Evolutionary conservation across 805 yeast species (phyloP).

Genomic region (Zygosaccharomyces siamensis): DNA sequence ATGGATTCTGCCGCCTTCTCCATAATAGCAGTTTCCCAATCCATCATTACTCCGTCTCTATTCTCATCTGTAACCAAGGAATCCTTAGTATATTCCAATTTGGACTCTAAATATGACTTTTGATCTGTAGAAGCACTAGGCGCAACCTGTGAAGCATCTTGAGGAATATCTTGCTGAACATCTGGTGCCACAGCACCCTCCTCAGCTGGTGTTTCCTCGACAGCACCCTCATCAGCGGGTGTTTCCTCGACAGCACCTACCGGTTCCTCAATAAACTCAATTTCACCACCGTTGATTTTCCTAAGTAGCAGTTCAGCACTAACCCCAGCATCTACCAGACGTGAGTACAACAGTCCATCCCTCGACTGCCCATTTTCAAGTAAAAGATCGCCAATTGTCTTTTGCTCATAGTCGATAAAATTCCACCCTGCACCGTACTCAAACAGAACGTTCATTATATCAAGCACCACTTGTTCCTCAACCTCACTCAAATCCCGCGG

Average conservation of each 20-base stretch:
- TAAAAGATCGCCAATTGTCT: conserved; percentile 83
- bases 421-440: conserved; percentile 94
- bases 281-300: conserved; percentile 57
- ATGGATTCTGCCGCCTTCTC: conserved; percentile 69
- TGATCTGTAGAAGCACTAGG: conserved; percentile 64
- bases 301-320: conserved; percentile 80
- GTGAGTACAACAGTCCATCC: conserved; percentile 41
- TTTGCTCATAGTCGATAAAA: conserved; percentile 60
- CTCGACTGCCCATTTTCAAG: conserved; percentile 43
- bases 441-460: conserved; percentile 61
- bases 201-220: conserved; percentile 9
- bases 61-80: conserved; percentile 68
- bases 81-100: conserved; percentile 59
- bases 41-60: conserved; percentile 95
- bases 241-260: conserved; percentile 31
- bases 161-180: conserved; percentile 13
- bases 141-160: conserved; percentile 21
- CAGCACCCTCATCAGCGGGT: too few species aligned
- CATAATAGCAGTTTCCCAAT: conserved; percentile 88
- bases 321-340: conserved; percentile 77
- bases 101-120: conserved; percentile 56
- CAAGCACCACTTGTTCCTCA: conserved; percentile 44
- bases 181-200: conserved; percentile 15
- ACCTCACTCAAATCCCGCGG: conserved; percentile 33
- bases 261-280: conserved; percentile 50